Conservation (phyloP, 129 eudicot genomes). For the Flaveria robusta region DNA sequence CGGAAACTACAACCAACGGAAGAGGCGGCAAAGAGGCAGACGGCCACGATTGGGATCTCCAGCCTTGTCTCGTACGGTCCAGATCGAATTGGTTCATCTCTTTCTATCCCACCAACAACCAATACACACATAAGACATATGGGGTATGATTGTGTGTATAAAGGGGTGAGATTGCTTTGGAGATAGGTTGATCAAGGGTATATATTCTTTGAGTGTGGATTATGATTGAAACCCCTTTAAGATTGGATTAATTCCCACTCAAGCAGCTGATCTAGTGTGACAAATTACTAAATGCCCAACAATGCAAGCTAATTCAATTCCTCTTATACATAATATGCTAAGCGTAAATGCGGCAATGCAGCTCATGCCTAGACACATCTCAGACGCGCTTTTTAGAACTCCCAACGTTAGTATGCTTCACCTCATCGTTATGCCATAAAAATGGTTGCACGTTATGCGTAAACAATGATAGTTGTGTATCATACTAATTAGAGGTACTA, state of each 20-base stretch:
- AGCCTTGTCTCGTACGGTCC: conserved; percentile 53
- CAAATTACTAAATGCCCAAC: conserved; percentile 12
- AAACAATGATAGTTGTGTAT: too few species aligned
- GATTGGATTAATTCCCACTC: conserved; percentile 45
- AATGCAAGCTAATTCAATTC: background rate
- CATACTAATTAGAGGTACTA: too few species aligned
- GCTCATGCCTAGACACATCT: too few species aligned
- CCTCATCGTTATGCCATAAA: too few species aligned
- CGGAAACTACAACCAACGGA: conserved; percentile 53
- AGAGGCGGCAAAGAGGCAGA: conserved; percentile 55
- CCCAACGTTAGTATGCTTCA: too few species aligned
- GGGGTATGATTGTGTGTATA: too few species aligned
- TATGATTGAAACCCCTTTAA: conserved; percentile 34
- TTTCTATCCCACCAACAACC: background rate
- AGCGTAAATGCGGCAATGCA: too few species aligned
- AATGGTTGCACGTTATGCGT: too few species aligned
- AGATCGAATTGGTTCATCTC: conserved; percentile 48
- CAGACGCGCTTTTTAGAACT: too few species aligned
- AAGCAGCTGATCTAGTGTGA: too few species aligned
- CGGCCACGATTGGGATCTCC: conserved; percentile 21
- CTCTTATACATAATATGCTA: too few species aligned
- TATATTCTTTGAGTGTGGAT: conserved; percentile 67
- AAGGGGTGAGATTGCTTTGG: conserved; percentile 33
- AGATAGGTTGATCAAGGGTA: conserved; percentile 37
- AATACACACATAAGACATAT: background rate